Conservation (phyloP, 2,329 filamentous ascomycete genomes). For the Didymella sp. region DNA sequence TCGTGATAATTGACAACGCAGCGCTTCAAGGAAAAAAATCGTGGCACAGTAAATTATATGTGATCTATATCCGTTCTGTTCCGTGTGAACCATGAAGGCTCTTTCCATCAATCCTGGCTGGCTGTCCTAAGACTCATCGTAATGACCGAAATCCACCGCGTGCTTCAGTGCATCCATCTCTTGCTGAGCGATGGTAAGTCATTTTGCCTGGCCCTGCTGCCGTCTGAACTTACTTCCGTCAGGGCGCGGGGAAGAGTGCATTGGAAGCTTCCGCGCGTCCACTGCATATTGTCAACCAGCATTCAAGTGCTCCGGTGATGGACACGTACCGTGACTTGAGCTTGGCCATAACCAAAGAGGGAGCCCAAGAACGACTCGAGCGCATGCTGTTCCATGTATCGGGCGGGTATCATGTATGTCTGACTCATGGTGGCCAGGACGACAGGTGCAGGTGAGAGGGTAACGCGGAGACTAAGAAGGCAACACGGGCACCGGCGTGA, state of each 20-base stretch:
- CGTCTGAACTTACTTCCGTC: constrained; percentile 1
- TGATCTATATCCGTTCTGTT: no score
- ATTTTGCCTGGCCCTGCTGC: not conserved
- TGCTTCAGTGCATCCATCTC: constrained; percentile 11
- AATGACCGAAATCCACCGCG: constrained; percentile 15
- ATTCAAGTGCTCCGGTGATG: not conserved
- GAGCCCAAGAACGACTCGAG: constrained; percentile 12
- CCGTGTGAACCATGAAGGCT: no score
- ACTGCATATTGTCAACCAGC: constrained; percentile 13
- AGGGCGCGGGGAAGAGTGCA: constrained; percentile 20
- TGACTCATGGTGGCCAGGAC: no score
- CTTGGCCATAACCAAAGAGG: constrained; percentile 14
- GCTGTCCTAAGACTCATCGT: constrained; percentile 4
- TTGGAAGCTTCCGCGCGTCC: constrained; percentile 18
- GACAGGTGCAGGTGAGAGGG: no score
- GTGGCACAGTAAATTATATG: no score
- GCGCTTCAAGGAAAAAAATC: no score
- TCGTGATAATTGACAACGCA: no score
- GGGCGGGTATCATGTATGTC: constrained; percentile 15
- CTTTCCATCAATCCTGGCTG: no score
- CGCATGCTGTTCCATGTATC: constrained; percentile 17
- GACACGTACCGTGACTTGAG: constrained; percentile 12
- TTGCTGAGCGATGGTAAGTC: not conserved
- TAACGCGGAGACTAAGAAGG: no score
- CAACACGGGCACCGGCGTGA: no score